phyloP scores from a whole-genome alignment of 345 rosid species.

The Pugionium dolabratum region DNA sequence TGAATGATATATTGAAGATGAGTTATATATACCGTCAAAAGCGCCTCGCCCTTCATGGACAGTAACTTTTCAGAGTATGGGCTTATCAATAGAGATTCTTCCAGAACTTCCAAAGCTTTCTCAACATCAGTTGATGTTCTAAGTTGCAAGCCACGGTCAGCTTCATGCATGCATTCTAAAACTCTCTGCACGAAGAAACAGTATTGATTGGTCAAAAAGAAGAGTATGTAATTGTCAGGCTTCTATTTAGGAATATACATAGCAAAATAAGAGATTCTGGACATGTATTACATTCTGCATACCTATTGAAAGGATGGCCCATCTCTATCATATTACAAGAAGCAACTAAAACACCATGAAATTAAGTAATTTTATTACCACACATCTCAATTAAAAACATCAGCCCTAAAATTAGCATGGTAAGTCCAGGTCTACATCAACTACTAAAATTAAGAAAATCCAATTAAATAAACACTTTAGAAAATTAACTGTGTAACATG shows the following conservation, averaged over 20 bases:
- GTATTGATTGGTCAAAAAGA: conserved; percentile 10
- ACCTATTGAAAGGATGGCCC: conserved; percentile 10
- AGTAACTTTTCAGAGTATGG: conserved; percentile 70
- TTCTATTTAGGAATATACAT: conserved; percentile 18
- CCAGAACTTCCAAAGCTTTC: conserved; percentile 64
- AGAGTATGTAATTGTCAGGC: background rate
- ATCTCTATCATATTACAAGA: conserved; percentile 24
- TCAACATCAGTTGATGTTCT: conserved; percentile 52
- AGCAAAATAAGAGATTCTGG: conserved; percentile 13
- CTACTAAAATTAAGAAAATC: conserved; percentile 9
- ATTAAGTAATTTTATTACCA: conserved; percentile 7
- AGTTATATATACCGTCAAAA: conserved; percentile 60
- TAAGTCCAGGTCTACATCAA: conserved; percentile 20
- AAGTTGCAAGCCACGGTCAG: conserved; percentile 53
- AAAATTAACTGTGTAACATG: conserved; percentile 6
- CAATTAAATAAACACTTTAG: conserved; percentile 8
- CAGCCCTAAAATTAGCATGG: conserved; percentile 17
- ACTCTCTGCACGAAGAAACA: conserved; percentile 65
- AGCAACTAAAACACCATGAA: conserved; percentile 19
- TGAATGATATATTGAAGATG: conserved; percentile 12
- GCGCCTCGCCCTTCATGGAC: conserved; percentile 81
- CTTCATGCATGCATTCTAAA: conserved; percentile 59
- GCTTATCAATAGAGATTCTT: conserved; percentile 69
- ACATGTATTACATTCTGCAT: conserved; percentile 4
- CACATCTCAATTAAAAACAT: conserved; percentile 4